Conservation (phyloP, 768 basidiomycete species). For the Termitomyces bulborhizus region DNA sequence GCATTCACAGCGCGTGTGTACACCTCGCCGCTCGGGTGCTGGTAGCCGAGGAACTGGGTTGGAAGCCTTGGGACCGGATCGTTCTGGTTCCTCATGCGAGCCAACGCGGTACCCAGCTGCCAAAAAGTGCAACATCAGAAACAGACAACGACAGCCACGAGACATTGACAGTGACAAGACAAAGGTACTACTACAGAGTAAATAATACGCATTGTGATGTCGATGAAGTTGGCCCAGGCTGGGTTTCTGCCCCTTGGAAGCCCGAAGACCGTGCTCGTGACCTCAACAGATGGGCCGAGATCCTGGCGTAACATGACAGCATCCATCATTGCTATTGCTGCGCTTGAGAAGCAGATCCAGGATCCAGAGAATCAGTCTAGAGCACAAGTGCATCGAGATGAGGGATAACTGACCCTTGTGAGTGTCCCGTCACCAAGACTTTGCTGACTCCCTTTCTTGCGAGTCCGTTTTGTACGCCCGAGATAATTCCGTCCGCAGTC, state of each 20-base stretch:
- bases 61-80: conserved; percentile 38
- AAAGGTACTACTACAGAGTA: no score
- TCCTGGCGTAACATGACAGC: conserved; percentile 31
- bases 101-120: conserved; percentile 22
- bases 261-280: conserved; percentile 33
- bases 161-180: no score
- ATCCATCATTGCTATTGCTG: conserved; percentile 40
- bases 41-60: conserved; percentile 27
- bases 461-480: conserved; percentile 23
- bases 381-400: neutral
- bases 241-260: conserved; percentile 40
- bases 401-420: conserved; percentile 24
- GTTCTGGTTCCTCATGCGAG: conserved; percentile 31
- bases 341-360: conserved; percentile 18
- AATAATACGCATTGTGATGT: conserved; percentile 20
- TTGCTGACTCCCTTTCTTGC: conserved; percentile 22
- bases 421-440: conserved; percentile 34
- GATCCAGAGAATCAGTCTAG: neutral
- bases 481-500: conserved; percentile 27
- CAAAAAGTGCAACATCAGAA: neutral
- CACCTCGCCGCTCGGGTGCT: conserved; percentile 32
- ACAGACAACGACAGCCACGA: neutral
- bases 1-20: conserved; percentile 31
- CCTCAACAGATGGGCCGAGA: conserved; percentile 25
- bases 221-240: conserved; percentile 37